A percentile compares a stretch with the other conserved stretches of the same genome.
Evolutionary conservation across 805 yeast species (phyloP).

Genomic region (Metschnikowia chrysomelidarum): DNA sequence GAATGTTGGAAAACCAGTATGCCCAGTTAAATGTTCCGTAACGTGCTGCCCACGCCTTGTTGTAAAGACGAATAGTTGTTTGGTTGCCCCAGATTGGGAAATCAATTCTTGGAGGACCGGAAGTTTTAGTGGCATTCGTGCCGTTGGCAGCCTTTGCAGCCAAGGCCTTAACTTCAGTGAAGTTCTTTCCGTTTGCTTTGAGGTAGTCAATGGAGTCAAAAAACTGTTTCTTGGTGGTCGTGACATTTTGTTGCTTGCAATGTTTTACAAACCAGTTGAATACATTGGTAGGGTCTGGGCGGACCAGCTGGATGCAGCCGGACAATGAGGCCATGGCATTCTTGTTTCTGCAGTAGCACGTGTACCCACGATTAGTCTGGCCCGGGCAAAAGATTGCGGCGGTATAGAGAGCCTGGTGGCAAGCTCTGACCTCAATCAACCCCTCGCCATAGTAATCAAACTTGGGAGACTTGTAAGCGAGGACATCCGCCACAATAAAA

Average conservation of each 20-base stretch:
- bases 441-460: constrained; percentile 5
- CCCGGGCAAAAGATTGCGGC: constrained; percentile 5
- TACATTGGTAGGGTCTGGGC: neutral
- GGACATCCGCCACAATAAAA: neutral
- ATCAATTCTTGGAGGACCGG: constrained; percentile 4
- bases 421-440: constrained; percentile 3
- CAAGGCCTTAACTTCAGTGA: constrained; percentile 2
- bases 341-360: constrained; percentile 7
- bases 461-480: constrained; percentile 3
- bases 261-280: neutral
- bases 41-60: constrained; percentile 3
- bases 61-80: neutral
- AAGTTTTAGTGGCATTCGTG: constrained; percentile 24
- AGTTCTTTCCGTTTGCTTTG: neutral
- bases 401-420: constrained; percentile 3
- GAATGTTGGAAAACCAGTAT: constrained; percentile 5
- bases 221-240: neutral
- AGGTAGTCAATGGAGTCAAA: neutral
- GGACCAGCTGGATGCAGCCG: constrained; percentile 1
- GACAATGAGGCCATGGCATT: constrained; percentile 11
- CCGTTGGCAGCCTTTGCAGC: neutral
- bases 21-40: constrained; percentile 9
- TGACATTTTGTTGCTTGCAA: neutral
- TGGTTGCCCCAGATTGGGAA: constrained; percentile 8
- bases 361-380: constrained; percentile 1